Evolutionary conservation across 2,329 filamentous ascomycete genomes (phyloP), one percentile per base, ranked within the genome.

Genomic region (Aspergillus amoenus): DNA sequence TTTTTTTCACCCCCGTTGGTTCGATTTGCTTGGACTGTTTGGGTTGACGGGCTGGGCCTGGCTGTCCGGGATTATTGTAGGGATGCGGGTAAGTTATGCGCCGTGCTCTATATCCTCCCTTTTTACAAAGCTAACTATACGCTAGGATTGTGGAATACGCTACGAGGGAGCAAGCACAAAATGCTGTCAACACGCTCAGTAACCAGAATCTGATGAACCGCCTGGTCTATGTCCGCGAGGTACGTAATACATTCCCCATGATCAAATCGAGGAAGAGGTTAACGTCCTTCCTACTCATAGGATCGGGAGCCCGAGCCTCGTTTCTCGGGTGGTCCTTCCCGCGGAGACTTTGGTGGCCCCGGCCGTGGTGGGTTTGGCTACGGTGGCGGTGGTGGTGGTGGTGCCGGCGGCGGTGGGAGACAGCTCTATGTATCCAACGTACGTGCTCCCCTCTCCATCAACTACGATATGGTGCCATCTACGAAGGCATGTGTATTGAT

Each of bases 71-170:
- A 85, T 49, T 82, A 83, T 84, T 95, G 89, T 96, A 97, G 93
- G 93, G 94, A 92, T 99, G 93, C 93, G 94, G 94, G 92, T 96
- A 88, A 88, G 92, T 86, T 45, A 48, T 43, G 37, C 17, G 30
- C 57, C 24, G 52, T 30, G 40, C 55, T 58, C 52, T 58, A 9
- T 40, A 32, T 34, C 24, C 13, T 27, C 4, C 12, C 39, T 3
- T 4, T 12, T 13, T 15, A 18, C 27, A 22, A 15, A 15, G 24
- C 61, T 63, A 39, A 62, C 37, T 2, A 21, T 18, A 11, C 15
- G 12, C 3, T 63, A 96, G 92, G 83, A 99, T 99, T 91, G 94
- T 99, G 88, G 94, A 99, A 89, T 99, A 99, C 88, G 93, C 93
- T 78, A 97, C 93, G 72, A 91, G 93, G 87, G 94, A 99, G 74